These are phyloP conservation scores for Macadamia integrifolia DNA, from an alignment of 164 flowering plant genomes.

Conservation along the genomic window DNA sequence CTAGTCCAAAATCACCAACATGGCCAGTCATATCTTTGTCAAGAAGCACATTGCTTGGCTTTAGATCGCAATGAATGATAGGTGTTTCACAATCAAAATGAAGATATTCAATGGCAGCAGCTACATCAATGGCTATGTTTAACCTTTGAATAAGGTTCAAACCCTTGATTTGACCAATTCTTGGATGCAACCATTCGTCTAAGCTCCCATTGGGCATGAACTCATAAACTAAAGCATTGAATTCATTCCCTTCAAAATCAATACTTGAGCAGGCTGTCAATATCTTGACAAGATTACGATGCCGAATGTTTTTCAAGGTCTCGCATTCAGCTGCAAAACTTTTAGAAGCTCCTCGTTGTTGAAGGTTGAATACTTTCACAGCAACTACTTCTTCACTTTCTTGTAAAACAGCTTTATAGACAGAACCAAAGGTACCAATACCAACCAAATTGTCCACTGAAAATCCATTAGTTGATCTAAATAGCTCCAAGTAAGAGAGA, in stretches of 20 bases:
- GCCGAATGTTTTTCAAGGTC: no score
- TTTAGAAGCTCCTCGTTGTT: no score
- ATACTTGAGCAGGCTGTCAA: no score
- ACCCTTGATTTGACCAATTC: no score
- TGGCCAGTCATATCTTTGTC: slow-evolving; percentile 26
- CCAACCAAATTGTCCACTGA: no score
- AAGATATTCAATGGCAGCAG: slow-evolving; percentile 33
- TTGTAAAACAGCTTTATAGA: slow-evolving; percentile 25
- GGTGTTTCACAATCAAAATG: slow-evolving; percentile 20
- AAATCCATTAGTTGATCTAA: slow-evolving; percentile 16
- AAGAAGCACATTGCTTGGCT: slow-evolving; percentile 33
- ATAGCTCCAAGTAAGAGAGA: slow-evolving; percentile 19
- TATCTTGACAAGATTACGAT: no score
- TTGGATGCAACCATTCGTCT: no score
- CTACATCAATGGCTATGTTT: slow-evolving; percentile 19
- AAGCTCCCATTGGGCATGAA: no score
- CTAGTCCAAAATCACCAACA: slow-evolving; percentile 35
- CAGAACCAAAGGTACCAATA: slow-evolving; percentile 19
- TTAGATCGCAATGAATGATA: slow-evolving; percentile 30
- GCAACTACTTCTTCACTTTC: slow-evolving; percentile 19
- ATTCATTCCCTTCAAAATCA: no score
- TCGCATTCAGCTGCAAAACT: no score
- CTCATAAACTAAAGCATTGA: no score
- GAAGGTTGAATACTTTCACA: slow-evolving; percentile 19
- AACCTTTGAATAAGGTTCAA: no score